Base-by-base conservation (phyloP, 2,329 filamentous ascomycete genomes). In the Juglanconis sp. region DNA sequence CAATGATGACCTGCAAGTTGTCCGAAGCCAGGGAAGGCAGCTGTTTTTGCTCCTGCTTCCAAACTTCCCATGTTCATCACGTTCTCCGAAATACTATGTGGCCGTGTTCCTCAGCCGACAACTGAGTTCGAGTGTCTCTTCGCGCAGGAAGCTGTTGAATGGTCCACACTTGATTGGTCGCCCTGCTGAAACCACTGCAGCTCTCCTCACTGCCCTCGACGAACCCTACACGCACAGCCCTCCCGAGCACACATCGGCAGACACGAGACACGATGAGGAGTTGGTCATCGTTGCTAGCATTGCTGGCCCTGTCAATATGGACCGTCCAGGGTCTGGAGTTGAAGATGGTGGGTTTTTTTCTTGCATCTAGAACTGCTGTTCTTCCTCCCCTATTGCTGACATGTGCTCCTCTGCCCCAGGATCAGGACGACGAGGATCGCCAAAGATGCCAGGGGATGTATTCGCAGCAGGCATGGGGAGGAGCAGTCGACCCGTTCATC, bases 361-460 rank as follows among this genome's bases (percentile, higher is more conserved):
- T 13, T 13, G 53, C 51, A 56, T 42, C 57, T 38, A 42, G 44
- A 54, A 34, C 44, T 38, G 4, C 31, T n/a, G 7, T 30, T 10
- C 24, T 44, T 24, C 46, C 46, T 48, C 46, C 9, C 9, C 47
- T 53, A 35, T 35, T 61, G 61, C 61, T 63, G 51, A 60, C 44
- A 49, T 55, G 24, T 38, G 36, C 5, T 48, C 55, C 17, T 44
- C 17, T 49, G 44, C 36, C 65, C 42, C 65, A 96, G 91, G 88
- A 91, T 73, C 83, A 95, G 72, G 85, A 87, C 58, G 85, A 90
- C 55, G 83, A 88, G 40, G 90, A 94, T 70, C 82, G 87, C 70
- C 90, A 96, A 78, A 85, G 89, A 84, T 97, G 94, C 79, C 80
- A 84, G 59, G 85, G 94, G 78, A 97, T 98, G 93, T 98, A 97